Evolutionary conservation across 768 basidiomycete genomes (phyloP), one percentile per base, ranked within the genome.

Genomic region (Boletus pseudo-olivaceus): DNA sequence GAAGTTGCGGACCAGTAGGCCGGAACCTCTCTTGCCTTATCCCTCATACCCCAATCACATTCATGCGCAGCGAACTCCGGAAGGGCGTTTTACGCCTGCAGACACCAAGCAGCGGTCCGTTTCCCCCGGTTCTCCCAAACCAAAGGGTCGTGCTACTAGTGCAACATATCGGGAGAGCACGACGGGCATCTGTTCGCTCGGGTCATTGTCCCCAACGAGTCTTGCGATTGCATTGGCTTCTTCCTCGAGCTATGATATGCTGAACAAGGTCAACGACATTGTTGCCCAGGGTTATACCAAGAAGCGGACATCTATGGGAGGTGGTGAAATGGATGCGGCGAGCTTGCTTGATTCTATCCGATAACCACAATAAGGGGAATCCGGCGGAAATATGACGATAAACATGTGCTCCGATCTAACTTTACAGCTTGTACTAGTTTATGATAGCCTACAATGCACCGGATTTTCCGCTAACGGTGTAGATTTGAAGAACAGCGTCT

Each of bases 191-290:
- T 56, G 35, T 47, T 57, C 53, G 4, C 54, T 62, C 2, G 65
- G 56, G 3, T 57, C 67, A 23, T 37, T 66, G 23, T 67, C 67
- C 5, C 67, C 60, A 6, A 67, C 60, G 19, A 59, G 58, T 39
- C 57, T 68, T 0, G 64, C 62, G 19, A 45, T 62, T 14, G 63
- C 55, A 2, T 40, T 70, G 43, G 61, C 57, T 3, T 54, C 66
- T n/a, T 53, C 61, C 5, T 49, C 65, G 30, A 70, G 62, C 43
- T 42, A 33, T 33, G 67, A 66, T 15, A 63, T 70, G 49, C 50
- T 75, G 17, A 59, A 47, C 52, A 70, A 58, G 46, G 73, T 78
- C 3, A 71, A 72, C 30, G 65, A 70, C 19, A 74, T 77, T 20
- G 62, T 78, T 30, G 62, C 67, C 20, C 62, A 55, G 50, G 71